Base-by-base conservation (phyloP, 106 monocot species). In the Phalaenopsis aphrodite region DNA sequence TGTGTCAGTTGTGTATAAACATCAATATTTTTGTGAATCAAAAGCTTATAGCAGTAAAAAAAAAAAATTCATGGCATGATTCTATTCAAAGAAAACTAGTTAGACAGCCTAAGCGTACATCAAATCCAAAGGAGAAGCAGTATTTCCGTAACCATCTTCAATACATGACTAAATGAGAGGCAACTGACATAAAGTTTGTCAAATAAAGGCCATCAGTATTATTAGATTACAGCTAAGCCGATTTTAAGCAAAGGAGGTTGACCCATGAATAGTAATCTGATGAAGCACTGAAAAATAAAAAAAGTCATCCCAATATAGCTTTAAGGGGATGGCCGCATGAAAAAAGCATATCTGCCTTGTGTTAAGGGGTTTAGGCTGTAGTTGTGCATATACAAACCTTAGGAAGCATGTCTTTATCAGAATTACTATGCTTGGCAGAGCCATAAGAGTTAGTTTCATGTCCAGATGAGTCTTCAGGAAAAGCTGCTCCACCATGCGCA, bases 401-500 rank as follows among this genome's bases (percentile, higher is more conserved):
- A 24, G 84, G 82, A 72, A 23, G 61, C 38, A 61, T 82, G 15
- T 41, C 73, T 75, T 46, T 79, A 48, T 78, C 79, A 67, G 56
- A 78, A 38, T 78, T 73, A 75, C 56, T 65, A 45, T 73, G 82
- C 69, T 45, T 55, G 19, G 43, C 49, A 56, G 77, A 18, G 37
- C 69, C 55, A 64, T 68, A 37, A 39, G 81, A 80, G 19, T 77
- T 42, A 76, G 55, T 45, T 18, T 82, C 78, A 75, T 78, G 5
- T 30, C 8, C 8, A 45, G 58, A 81, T 45, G 19, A 75, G 12
- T 89, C 86, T 67, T 61, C 79, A 78, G 97, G 97, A 88, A 92
- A 94, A 75, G 97, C 97, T 67, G 92, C 92, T 76, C 97, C 94
- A 79, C 87, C 92, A 85, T 94, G 83, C 71, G 92, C 92, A 85